Evolutionary conservation across 352 stramenopile genomes (phyloP).

Genomic region (Blastocystis sp.): DNA sequence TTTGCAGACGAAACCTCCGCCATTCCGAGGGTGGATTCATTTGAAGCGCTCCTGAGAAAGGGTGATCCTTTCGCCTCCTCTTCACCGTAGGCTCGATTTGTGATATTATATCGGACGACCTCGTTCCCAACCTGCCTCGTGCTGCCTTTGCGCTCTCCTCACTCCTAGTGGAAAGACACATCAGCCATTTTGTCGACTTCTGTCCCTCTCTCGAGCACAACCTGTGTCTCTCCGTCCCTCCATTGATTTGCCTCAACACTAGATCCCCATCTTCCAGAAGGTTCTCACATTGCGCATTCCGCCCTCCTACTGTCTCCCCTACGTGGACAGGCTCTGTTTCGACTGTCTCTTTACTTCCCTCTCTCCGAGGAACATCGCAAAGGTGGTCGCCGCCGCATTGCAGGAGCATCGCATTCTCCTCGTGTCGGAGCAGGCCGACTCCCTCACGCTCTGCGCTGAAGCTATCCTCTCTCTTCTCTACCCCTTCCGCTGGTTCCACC

Average conservation of each 20-base stretch:
- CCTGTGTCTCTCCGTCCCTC: not conserved
- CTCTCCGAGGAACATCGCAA: constrained; percentile 64
- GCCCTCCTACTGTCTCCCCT: constrained; percentile 39
- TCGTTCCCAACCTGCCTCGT: constrained; percentile 13
- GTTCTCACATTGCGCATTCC: constrained; percentile 47
- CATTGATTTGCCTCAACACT: not conserved
- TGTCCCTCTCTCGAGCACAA: constrained; percentile 41
- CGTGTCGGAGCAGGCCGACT: constrained; percentile 57
- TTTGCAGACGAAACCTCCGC: constrained; percentile 47
- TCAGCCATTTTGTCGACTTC: constrained; percentile 58
- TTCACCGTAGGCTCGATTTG: constrained; percentile 43
- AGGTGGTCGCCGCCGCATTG: constrained; percentile 6
- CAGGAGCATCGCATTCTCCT: constrained; percentile 53
- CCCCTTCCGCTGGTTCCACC: constrained; percentile 56
- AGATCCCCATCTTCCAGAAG: constrained; percentile 65
- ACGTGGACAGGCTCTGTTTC: constrained; percentile 56
- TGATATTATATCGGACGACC: constrained; percentile 27
- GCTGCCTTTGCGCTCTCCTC: not conserved
- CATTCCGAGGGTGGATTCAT: constrained; percentile 49
- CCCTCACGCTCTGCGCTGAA: constrained; percentile 46
- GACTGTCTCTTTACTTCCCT: constrained; percentile 68
- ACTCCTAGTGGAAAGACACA: constrained; percentile 67
- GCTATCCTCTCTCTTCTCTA: constrained; percentile 46
- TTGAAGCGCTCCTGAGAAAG: constrained; percentile 60
- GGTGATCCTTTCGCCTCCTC: not conserved